Base-by-base conservation (phyloP, 371 early-diverging fungal species). In the Mucor sp. region DNA sequence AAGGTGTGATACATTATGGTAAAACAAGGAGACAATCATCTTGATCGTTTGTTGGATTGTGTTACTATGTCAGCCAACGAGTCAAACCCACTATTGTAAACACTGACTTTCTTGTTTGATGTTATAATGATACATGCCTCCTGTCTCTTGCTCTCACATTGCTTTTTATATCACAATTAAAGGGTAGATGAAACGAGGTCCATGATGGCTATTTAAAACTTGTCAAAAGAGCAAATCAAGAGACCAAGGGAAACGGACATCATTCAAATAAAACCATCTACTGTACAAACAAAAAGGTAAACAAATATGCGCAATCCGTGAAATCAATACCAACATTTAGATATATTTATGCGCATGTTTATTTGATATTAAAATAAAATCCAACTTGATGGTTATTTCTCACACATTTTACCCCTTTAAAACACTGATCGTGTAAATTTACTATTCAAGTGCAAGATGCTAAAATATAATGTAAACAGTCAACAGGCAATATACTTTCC, bases 311-410 rank as follows among this genome's bases (percentile, higher is more conserved):
- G 23, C 50, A 23, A 50, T 50, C 50, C 50, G 50, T 50, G 14
- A 50, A 50, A 50, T 50, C 50, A 50, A 50, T 25, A 50, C 50
- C 50, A 50, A 50, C 50, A 50, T 25, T 9, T 23, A 25, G 7
- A 50, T 50, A 25, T 50, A 50, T 50, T 19, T 50, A 50, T 50
- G 50, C 50, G 25, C 50, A 50, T 25, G 50, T 25, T 50, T 50
- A 21, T 50, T 25, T 50, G 50, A 50, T 50, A 50, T 50, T 50
- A 50, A 50, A 50, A 50, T 50, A 50, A 50, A 48, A 50, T 25
- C 11, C 50, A 50, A 50, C 50, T 25, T 50, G 50, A 50, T 50
- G 50, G 50, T 12, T 50, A 50, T 50, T 50, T 50, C 50, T 12
- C 50, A 50, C 12, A 19, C 11, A 19, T 7, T 50, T 50, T 50